Evolutionary conservation across 2,329 filamentous ascomycete species (phyloP).

Genomic region (Penicillium hordei): DNA sequence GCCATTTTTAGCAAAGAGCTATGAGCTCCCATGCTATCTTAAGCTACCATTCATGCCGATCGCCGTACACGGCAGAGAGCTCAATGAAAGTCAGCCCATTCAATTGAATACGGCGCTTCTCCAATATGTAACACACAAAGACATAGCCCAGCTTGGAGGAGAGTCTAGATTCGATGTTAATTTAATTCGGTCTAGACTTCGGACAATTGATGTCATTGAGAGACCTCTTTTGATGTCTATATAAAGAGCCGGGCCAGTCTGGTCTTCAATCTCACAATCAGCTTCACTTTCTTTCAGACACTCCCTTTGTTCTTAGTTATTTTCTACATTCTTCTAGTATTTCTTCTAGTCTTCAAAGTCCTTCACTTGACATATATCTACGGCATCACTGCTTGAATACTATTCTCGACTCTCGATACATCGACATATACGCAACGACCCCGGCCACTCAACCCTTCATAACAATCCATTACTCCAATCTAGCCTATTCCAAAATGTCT

Average conservation of each 20-base stretch:
- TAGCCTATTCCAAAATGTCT: constrained; percentile 21
- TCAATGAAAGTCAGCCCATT: not conserved
- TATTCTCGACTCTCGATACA: not conserved
- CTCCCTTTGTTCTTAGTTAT: constrained; percentile 2
- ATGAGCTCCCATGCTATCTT: not conserved
- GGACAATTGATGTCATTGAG: constrained; percentile 1
- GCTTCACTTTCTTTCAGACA: constrained; percentile 8
- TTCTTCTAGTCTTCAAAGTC: not conserved
- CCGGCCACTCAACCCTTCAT: not conserved
- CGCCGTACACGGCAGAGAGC: constrained; percentile 1
- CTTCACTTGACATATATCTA: not conserved
- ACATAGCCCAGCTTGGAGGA: not conserved
- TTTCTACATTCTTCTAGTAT: not conserved
- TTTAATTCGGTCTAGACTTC: constrained; percentile 18
- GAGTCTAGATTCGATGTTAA: constrained; percentile 17
- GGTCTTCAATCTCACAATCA: constrained; percentile 8
- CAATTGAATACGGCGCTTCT: not conserved
- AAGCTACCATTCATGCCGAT: constrained; percentile 1
- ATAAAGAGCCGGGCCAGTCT: constrained; percentile 9
- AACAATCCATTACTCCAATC: not conserved
- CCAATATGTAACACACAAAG: constrained; percentile 10
- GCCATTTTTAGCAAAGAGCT: not conserved
- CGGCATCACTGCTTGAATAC: not conserved
- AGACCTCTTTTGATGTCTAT: constrained; percentile 7
- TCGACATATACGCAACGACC: not conserved